Evolutionary conservation across 176 grass and related monocot species (phyloP).

Genomic region (Thinopyrum elongatum): DNA sequence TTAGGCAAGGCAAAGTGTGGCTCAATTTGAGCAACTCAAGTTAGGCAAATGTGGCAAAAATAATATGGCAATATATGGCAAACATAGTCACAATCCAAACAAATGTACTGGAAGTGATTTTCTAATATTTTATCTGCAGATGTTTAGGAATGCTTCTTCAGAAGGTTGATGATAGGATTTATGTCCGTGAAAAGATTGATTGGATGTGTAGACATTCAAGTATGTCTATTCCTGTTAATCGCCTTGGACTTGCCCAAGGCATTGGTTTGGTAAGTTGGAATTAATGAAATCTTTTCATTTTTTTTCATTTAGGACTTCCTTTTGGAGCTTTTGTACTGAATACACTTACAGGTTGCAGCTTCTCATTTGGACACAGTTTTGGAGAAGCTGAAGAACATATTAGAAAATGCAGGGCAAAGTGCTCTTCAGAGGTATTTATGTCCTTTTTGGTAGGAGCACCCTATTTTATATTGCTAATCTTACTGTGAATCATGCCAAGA

Average conservation of each 20-base stretch:
- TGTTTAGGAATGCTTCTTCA: constrained; percentile 96
- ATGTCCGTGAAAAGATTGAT: constrained; percentile 87
- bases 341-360: constrained; percentile 75
- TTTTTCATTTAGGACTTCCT: background rate
- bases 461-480: constrained; percentile 16
- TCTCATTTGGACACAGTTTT: constrained; percentile 97
- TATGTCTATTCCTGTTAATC: constrained; percentile 89
- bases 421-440: constrained; percentile 63
- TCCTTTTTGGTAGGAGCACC: constrained; percentile 19
- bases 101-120: background rate
- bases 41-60: too few relatives aligned
- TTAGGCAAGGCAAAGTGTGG: too few relatives aligned
- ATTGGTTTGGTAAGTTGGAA: constrained; percentile 83
- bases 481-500: constrained; percentile 3
- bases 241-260: constrained; percentile 96
- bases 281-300: constrained; percentile 17
- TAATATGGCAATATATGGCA: too few relatives aligned
- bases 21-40: too few relatives aligned
- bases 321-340: constrained; percentile 33
- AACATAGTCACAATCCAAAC: too few relatives aligned
- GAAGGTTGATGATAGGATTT: constrained; percentile 93
- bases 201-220: constrained; percentile 93
- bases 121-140: constrained; percentile 43
- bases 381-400: constrained; percentile 90
- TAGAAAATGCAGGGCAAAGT: constrained; percentile 73